Evolutionary conservation across 352 stramenopile species (phyloP), one percentile per base, ranked within the genome.

Genomic region (Peronospora tabacina): DNA sequence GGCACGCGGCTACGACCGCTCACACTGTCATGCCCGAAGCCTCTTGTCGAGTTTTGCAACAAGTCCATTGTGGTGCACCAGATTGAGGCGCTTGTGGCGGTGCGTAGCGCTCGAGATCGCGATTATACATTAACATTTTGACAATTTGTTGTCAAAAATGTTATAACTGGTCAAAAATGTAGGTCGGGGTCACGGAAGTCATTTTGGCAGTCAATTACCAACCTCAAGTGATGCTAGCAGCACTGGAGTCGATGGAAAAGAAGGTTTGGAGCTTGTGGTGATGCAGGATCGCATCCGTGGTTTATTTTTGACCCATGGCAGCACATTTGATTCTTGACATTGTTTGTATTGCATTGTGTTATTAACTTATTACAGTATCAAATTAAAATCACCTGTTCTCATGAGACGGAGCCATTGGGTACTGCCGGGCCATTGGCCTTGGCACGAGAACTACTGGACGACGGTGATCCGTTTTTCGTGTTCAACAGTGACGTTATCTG

Each of bases 401-500:
- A 93, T 45, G 83, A 94, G 60, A 84, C 75, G 2, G 82, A 91
- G 60, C 83, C 83, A 9, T 45, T 94, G 61, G 84, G 84, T 37
- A 93, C 83, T 19, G 85, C 82, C 0, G 85, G 85, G 0, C 85
- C 85, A 8, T 63, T 95, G 32, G 85, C 81, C 7, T 59, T 95
- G 5, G 85, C 85, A 30, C 70, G 79, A 8, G 81, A 92, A 20
- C 67, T 92, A 45, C 63, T 95, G 54, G 76, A 94, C 26, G 72
- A 85, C 39, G 83, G 80, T 0, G 85, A 94, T 26, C 76, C 84
- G 52, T 95, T 95, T 61, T 95, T 95, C 43, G 85, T 95, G 10
- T 90, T 95, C 61, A 95, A 95, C 65, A 90, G 78, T 52, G 85
- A 95, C 66, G 78, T 94, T 35, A 89, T 90, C 43, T 94, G 84